Percentiles rank a stretch among this genome's conserved stretches.
Evolutionary conservation across 805 yeast genomes (phyloP).

Genomic region (Peterozyma xylosa): DNA sequence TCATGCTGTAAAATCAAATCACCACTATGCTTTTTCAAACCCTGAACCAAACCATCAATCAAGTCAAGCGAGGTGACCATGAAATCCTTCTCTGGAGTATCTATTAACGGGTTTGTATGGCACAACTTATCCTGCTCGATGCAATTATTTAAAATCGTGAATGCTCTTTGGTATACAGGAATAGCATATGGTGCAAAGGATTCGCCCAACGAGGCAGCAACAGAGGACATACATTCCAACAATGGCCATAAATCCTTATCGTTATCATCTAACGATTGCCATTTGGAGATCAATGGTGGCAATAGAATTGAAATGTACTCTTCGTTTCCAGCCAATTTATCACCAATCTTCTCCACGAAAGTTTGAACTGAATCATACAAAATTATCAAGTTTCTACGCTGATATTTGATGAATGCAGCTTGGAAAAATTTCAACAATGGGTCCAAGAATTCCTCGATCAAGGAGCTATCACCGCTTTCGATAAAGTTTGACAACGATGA

Average conservation of each 20-base stretch:
- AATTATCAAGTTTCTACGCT: constrained; percentile 72
- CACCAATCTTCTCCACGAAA: constrained; percentile 70
- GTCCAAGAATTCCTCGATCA: constrained; percentile 56
- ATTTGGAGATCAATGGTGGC: constrained; percentile 76
- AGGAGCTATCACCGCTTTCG: constrained; percentile 60
- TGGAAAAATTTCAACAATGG: constrained; percentile 66
- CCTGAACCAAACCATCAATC: constrained; percentile 90
- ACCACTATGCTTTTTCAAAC: constrained; percentile 58
- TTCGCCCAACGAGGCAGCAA: constrained; percentile 83
- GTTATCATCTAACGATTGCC: constrained; percentile 69
- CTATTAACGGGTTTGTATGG: constrained; percentile 56
- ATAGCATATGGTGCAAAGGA: constrained; percentile 83
- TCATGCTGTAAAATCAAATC: constrained; percentile 39
- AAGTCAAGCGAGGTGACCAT: constrained; percentile 83
- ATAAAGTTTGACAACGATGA: constrained; percentile 78
- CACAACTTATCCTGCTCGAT: constrained; percentile 60
- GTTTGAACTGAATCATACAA: constrained; percentile 90
- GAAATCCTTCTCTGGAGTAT: constrained; percentile 84
- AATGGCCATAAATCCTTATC: constrained; percentile 89
- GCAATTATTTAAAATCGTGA: constrained; percentile 59
- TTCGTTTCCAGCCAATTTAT: constrained; percentile 46
- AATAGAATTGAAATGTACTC: constrained; percentile 53
- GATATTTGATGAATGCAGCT: constrained; percentile 69
- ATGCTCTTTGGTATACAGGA: constrained; percentile 75
- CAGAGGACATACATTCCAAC: constrained; percentile 85